Conservation (phyloP, 129 eudicot species). For the Dittrichia graveolens region DNA sequence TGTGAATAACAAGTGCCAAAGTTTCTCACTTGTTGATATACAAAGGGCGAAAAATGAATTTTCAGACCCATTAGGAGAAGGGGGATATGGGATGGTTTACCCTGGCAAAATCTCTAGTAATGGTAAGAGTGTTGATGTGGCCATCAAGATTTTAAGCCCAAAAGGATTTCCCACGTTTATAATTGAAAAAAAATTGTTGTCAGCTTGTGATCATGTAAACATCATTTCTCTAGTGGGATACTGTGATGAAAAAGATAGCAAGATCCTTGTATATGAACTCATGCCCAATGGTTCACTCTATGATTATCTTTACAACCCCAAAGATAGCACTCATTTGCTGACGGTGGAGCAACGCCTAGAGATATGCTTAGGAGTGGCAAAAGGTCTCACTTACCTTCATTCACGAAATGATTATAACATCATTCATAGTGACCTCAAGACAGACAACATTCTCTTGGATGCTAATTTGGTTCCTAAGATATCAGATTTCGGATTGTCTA, state of each 20-base stretch:
- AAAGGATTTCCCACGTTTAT: not conserved
- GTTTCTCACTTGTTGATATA: not conserved
- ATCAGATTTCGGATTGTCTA: not conserved
- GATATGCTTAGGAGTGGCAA: not conserved
- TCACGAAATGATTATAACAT: not conserved
- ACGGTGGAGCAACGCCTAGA: not conserved
- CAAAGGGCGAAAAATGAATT: not conserved
- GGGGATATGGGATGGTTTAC: not conserved
- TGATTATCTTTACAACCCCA: not conserved
- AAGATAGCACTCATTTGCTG: not conserved
- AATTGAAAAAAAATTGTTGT: not conserved
- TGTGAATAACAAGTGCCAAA: too few relatives aligned
- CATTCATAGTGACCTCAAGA: not conserved
- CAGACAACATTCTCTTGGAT: not conserved
- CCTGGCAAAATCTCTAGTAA: not conserved
- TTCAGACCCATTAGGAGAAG: not conserved
- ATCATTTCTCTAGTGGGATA: conserved; percentile 1
- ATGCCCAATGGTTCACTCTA: not conserved
- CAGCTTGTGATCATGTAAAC: not conserved
- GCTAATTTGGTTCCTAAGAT: not conserved
- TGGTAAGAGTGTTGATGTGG: not conserved
- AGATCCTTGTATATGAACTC: not conserved
- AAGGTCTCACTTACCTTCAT: not conserved
- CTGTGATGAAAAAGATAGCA: not conserved
- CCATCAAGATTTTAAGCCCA: not conserved